These are phyloP conservation scores for Phytophthora palmivora DNA, from an alignment of 352 stramenopile genomes.

Conservation along the genomic window DNA sequence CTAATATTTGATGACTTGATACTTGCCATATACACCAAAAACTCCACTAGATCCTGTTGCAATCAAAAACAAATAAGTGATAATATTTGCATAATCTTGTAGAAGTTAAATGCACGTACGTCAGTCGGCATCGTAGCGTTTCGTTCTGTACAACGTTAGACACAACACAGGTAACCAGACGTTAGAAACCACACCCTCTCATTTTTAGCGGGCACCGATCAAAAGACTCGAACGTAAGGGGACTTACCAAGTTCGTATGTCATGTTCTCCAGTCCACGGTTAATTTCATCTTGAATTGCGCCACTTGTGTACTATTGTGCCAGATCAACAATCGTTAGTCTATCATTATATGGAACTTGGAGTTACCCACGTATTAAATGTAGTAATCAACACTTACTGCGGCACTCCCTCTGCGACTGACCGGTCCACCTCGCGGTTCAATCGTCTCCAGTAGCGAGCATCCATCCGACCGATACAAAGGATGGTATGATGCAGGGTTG, in stretches of 20 bases:
- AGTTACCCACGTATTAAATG: not conserved
- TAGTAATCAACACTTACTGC: slow-evolving; percentile 29
- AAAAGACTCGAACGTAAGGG: not conserved
- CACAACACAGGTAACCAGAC: slow-evolving; percentile 8
- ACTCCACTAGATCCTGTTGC: slow-evolving; percentile 73
- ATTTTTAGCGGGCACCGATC: not conserved
- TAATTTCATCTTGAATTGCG: slow-evolving; percentile 37
- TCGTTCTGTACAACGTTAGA: slow-evolving; percentile 42
- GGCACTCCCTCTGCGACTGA: slow-evolving; percentile 19
- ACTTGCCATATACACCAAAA: slow-evolving; percentile 68
- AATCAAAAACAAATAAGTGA: slow-evolving; percentile 12
- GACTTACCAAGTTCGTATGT: slow-evolving; percentile 50
- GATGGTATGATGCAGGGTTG: slow-evolving; percentile 49
- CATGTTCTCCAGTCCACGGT: slow-evolving; percentile 55
- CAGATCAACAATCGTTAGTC: slow-evolving; percentile 12
- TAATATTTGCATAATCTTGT: not conserved
- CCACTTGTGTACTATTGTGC: slow-evolving; percentile 28
- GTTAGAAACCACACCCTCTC: not conserved
- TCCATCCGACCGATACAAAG: slow-evolving; percentile 42
- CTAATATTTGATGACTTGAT: slow-evolving; percentile 63
- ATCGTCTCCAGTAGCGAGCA: slow-evolving; percentile 60
- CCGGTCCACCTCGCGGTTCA: slow-evolving; percentile 37
- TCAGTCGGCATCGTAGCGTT: slow-evolving; percentile 54
- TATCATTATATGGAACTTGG: not conserved
- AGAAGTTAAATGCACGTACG: slow-evolving; percentile 42